These are phyloP conservation scores for Eremothecium sinecaudum DNA, from an alignment of 1,139 yeast genomes.

Conservation along the genomic window DNA sequence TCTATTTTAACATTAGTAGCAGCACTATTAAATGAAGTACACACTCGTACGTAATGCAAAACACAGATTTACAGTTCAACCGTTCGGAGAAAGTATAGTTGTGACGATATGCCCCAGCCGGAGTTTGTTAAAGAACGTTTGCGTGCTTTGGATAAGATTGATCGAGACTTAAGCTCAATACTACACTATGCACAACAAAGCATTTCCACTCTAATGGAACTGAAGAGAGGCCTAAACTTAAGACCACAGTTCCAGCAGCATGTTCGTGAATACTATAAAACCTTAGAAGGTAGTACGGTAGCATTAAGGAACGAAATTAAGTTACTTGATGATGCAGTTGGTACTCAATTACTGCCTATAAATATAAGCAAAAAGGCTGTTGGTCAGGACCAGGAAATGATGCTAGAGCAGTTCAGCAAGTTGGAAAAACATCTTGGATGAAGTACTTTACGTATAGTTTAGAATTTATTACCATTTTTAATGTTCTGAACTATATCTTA, in stretches of 20 bases:
- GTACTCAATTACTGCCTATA: constrained; percentile 26
- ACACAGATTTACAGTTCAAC: too few species aligned
- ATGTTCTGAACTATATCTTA: too few species aligned
- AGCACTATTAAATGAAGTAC: too few species aligned
- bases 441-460: too few species aligned
- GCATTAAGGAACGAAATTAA: constrained; percentile 23
- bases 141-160: constrained; percentile 33
- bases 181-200: constrained; percentile 35
- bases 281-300: constrained; percentile 19
- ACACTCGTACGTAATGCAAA: too few species aligned
- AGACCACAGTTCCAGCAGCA: constrained; percentile 26
- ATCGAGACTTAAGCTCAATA: constrained; percentile 33
- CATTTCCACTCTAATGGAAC: constrained; percentile 29
- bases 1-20: too few species aligned
- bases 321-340: constrained; percentile 26
- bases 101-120: constrained; percentile 23
- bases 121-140: constrained; percentile 34
- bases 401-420: constrained; percentile 21
- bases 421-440: too few species aligned
- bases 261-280: constrained; percentile 21
- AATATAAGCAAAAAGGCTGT: constrained; percentile 26
- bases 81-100: too few species aligned
- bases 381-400: constrained; percentile 29
- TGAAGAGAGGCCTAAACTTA: constrained; percentile 24
- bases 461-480: too few species aligned